Base-by-base conservation (phyloP, 306 rosid species). In the Myrica gale region DNA sequence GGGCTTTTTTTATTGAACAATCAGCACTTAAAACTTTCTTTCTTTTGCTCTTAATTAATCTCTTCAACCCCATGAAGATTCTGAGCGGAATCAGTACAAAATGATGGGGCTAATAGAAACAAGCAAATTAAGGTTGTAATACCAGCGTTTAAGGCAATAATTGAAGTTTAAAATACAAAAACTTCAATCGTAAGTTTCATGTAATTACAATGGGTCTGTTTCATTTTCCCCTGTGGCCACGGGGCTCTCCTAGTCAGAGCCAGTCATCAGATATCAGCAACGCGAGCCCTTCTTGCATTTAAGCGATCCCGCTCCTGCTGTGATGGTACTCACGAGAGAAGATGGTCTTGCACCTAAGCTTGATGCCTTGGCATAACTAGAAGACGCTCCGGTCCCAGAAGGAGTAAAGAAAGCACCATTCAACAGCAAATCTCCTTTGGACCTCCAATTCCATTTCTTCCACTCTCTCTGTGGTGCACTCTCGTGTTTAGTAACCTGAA, bases 391-490 rank as follows among this genome's bases (percentile, higher is more conserved):
- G 0, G 82, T 88, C n/a, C 97, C 98, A 2, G 98, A 95, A 10
- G 81, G 13, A 0, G 78, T 90, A 63, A 95, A 95, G 76, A 92
- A 90, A 0, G 98, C 97, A 72, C 98, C 98, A 32, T 95, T 95
- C 81, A 92, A 42, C 84, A 89, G 15, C 74, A 90, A 76, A 75
- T 95, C 98, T 37, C 98, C 97, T 0, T 62, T 23, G 0, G 98
- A 95, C 42, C 96, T 89, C 98, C 97, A 95, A 79, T 92, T 95
- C 98, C 98, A 95, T 0, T 84, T 88, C 88, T 83, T 92, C 98
- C 98, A 95, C 62, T 80, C 9, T 5, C 85, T 89, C 60, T 79
- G 68, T 44, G 82, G 55, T 47, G 96, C 43, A 71, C 67, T 54
- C 86, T 92, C 98, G 7, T 84, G 79, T 75, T 90, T 95, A 0